These are phyloP conservation scores for Erigeron canadensis DNA, from an alignment of 129 eudicot species.

Conservation along the genomic window DNA sequence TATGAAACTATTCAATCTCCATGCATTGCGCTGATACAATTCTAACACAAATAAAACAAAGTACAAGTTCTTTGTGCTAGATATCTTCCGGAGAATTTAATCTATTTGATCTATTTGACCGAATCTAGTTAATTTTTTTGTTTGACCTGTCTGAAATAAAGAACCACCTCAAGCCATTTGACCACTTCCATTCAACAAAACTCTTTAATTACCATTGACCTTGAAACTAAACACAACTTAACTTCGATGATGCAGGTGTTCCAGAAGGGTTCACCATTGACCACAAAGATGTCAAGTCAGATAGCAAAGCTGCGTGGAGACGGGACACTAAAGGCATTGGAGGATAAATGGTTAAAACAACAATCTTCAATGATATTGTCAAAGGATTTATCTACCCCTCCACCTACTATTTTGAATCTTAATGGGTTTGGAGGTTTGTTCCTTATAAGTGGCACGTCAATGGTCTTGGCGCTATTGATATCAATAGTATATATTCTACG, in stretches of 20 bases:
- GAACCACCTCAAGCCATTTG: not conserved
- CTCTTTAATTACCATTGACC: no score
- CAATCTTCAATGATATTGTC: conserved; percentile 12
- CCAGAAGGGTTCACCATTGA: conserved; percentile 41
- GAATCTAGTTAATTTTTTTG: no score
- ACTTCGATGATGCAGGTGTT: no score
- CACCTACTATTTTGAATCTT: conserved; percentile 16
- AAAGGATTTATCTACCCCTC: conserved; percentile 1
- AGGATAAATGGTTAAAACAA: conserved; percentile 38
- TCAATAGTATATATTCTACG: not conserved
- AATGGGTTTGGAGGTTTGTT: conserved; percentile 25
- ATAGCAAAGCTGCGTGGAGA: conserved; percentile 43
- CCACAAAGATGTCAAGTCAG: conserved; percentile 31
- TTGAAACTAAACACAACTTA: no score
- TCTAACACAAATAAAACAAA: no score
- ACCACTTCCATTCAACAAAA: not conserved
- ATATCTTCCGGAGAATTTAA: no score
- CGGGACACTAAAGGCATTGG: conserved; percentile 34
- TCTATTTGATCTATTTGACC: not conserved
- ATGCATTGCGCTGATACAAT: no score
- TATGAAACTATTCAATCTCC: no score
- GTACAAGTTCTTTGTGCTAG: no score
- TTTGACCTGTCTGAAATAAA: not conserved
- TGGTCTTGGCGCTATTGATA: conserved; percentile 19
- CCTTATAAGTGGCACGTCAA: conserved; percentile 20